phyloP scores from a whole-genome alignment of 345 rosid genomes.

The Hypericum androsaemum region DNA sequence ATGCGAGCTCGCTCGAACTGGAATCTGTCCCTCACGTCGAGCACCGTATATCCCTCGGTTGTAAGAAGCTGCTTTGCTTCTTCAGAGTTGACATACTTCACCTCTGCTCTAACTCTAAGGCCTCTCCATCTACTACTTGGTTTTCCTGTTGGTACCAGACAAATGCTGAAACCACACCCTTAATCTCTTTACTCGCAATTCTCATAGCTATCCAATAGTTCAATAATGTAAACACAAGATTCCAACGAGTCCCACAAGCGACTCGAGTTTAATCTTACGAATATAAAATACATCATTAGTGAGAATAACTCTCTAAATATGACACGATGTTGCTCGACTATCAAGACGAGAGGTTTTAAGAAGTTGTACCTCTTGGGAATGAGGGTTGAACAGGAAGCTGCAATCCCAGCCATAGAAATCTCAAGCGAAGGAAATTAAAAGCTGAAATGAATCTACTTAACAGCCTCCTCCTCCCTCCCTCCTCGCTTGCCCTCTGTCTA shows the following conservation, averaged over 20 bases:
- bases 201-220: neutral
- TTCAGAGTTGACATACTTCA: conserved; percentile 64
- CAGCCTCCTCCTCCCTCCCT: conserved; percentile 5
- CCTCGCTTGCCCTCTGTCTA: neutral
- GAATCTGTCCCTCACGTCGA: conserved; percentile 70
- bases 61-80: conserved; percentile 65
- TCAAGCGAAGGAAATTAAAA: neutral
- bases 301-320: neutral
- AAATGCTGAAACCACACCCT: conserved; percentile 44
- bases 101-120: conserved; percentile 57
- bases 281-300: neutral
- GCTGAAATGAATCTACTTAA: neutral
- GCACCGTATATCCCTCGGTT: conserved; percentile 49
- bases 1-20: conserved; percentile 80
- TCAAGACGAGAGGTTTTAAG: neutral
- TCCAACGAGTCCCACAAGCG: neutral
- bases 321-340: too few relatives aligned
- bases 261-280: neutral
- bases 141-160: conserved; percentile 26
- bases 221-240: neutral
- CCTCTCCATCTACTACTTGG: conserved; percentile 22
- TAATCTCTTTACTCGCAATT: conserved; percentile 13
- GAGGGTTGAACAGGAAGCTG: conserved; percentile 35
- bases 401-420: conserved; percentile 49
- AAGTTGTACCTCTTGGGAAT: conserved; percentile 41